Base-by-base conservation (phyloP, 164 flowering plant genomes). In the Liquidambar formosana region DNA sequence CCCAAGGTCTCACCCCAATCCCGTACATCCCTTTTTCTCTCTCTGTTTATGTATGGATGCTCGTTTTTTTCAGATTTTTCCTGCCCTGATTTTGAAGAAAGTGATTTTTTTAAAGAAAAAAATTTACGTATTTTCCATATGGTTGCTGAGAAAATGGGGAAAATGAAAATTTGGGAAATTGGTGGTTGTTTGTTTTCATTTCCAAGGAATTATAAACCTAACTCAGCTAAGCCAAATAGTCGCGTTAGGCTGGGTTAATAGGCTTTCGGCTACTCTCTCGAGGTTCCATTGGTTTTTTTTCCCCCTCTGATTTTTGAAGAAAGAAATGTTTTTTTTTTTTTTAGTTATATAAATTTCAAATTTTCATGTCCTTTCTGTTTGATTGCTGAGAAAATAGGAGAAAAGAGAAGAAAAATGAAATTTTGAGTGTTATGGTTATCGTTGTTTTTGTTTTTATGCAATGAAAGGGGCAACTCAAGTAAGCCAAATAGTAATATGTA, bases 1-100 rank as follows among this genome's bases (percentile, higher is more conserved):
- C 93, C n/a, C 97, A 88, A 88, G 99, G 99, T 96, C 27, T 23
- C 18, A 4, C 44, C n/a, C n/a, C n/a, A n/a, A n/a, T 23, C 48
- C 38, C 21, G 6, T 54, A 19, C 54, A 38, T 65, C 3, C 47
- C 11, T 21, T 49, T 54, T 11, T 46, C 22, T 19, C 1, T 28
- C 4, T 33, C 2, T 33, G 6, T 33, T 2, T 33, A 45, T 10
- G 23, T 28, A 9, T 26, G 26, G 8, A 12, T 8, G 45, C 54
- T 8, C 57, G 1, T 43, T 22, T 44, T 53, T 12, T 45, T 4
- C 2, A n/a, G 26, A 23, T 69, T n/a, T 25, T 18, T 60, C 44
- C 45, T 9, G 14, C 27, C 19, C 33, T 38, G 12, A 10, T 9
- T 13, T 19, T 13, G 28, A 38, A 57, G 43, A 16, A 33, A n/a